Conservation (phyloP, 306 rosid genomes). For the Vigna trinervia region DNA sequence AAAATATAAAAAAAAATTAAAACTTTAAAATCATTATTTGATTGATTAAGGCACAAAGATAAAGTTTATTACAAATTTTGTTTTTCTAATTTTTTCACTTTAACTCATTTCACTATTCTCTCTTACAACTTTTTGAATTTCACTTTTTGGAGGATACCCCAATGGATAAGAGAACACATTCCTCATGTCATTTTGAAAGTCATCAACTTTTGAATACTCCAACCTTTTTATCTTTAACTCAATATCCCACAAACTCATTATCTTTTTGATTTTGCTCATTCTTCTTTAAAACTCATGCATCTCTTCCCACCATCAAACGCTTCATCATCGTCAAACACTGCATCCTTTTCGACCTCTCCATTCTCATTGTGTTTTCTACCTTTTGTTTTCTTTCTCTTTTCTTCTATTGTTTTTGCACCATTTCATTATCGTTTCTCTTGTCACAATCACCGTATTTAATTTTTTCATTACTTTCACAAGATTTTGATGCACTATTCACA, state of each 20-base stretch:
- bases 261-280: not conserved
- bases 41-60: no score
- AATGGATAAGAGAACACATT: slow-evolving; percentile 5
- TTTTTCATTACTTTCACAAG: no score
- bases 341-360: not conserved
- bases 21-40: no score
- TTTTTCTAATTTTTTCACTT: not conserved
- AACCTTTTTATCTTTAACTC: slow-evolving; percentile 3
- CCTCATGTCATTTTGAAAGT: slow-evolving; percentile 9
- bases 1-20: no score
- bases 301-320: slow-evolving; percentile 32
- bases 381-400: no score
- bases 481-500: no score
- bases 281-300: slow-evolving; percentile 16
- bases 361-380: not conserved
- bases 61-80: no score
- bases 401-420: no score
- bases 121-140: not conserved
- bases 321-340: slow-evolving; percentile 37
- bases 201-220: not conserved
- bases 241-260: not conserved
- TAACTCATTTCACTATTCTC: not conserved
- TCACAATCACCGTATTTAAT: no score
- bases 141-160: not conserved
- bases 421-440: no score